Percentiles rank a stretch among this genome's conserved stretches.
These are phyloP conservation scores for Colletotrichum sp. DNA, from an alignment of 2,329 filamentous ascomycete genomes.

Conservation along the genomic window DNA sequence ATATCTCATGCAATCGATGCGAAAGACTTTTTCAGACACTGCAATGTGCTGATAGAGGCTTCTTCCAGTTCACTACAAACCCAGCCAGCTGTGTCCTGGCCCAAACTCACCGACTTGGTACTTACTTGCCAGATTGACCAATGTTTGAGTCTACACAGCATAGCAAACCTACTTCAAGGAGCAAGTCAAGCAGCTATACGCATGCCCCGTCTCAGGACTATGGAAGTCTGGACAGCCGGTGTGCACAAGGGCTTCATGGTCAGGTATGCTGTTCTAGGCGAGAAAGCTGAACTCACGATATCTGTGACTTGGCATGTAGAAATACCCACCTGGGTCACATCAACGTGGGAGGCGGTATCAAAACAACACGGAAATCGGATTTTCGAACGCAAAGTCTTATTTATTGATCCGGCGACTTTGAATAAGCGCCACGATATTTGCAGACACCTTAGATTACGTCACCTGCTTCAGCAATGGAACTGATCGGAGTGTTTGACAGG, in stretches of 20 bases:
- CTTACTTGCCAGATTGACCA: not conserved
- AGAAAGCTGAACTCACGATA: not conserved
- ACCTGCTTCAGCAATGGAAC: not conserved
- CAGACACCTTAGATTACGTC: not conserved
- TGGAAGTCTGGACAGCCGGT: not conserved
- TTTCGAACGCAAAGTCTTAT: not conserved
- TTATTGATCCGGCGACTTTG: not conserved
- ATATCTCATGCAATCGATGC: not conserved
- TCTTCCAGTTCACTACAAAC: not conserved
- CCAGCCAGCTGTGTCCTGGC: not conserved
- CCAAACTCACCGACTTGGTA: not conserved
- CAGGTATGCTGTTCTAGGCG: not conserved
- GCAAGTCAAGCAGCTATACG: not conserved
- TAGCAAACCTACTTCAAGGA: not conserved
- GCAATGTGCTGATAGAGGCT: accelerated
- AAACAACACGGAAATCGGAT: not conserved
- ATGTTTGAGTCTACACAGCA: not conserved
- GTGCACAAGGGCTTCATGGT: not conserved
- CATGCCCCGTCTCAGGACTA: not conserved
- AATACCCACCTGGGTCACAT: not conserved
- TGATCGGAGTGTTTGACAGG: not conserved
- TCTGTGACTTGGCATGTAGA: not conserved
- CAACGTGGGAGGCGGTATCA: not conserved
- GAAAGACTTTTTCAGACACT: not conserved
- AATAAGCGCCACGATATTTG: not conserved